A percentile compares a stretch with the other conserved stretches of the same genome.
Evolutionary conservation across 441 rosid species (phyloP).

Genomic region (Caryocar brasiliense): DNA sequence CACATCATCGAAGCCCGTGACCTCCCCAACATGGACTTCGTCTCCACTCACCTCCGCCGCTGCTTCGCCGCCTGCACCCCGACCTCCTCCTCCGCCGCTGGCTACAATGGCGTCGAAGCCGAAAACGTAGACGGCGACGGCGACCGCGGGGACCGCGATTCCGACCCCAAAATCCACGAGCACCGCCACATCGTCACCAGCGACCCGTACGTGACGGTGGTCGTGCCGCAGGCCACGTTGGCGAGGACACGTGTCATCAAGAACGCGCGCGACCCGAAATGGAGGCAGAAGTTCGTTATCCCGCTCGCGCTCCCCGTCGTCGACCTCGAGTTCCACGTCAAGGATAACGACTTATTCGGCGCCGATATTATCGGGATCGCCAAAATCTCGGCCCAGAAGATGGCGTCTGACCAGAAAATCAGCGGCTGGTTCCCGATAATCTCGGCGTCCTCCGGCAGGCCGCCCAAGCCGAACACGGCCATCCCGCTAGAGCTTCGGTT

Average conservation of each 20-base stretch:
- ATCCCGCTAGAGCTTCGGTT: conserved; percentile 44
- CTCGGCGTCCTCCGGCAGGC: conserved; percentile 32
- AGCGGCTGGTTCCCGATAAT: conserved; percentile 43
- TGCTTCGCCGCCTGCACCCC: conserved; percentile 33
- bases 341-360: conserved; percentile 73
- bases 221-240: conserved; percentile 71
- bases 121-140: neutral
- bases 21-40: conserved; percentile 71
- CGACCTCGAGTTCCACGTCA: conserved; percentile 64
- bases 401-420: conserved; percentile 35
- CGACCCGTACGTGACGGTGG: conserved; percentile 74
- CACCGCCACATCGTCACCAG: conserved; percentile 52
- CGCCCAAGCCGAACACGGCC: conserved; percentile 51
- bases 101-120: neutral
- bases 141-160: neutral
- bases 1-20: conserved; percentile 48
- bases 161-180: conserved; percentile 14
- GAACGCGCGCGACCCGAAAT: conserved; percentile 49
- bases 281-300: conserved; percentile 62
- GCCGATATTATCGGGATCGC: conserved; percentile 52
- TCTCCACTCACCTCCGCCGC: conserved; percentile 42
- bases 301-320: conserved; percentile 55
- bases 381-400: conserved; percentile 38
- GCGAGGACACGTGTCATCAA: conserved; percentile 68
- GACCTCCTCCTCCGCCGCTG: conserved; percentile 12